Percentiles rank a stretch among this genome's conserved stretches.
Evolutionary conservation across 1,284 basidiomycete genomes (phyloP).

Genomic region (Mycena sp.): DNA sequence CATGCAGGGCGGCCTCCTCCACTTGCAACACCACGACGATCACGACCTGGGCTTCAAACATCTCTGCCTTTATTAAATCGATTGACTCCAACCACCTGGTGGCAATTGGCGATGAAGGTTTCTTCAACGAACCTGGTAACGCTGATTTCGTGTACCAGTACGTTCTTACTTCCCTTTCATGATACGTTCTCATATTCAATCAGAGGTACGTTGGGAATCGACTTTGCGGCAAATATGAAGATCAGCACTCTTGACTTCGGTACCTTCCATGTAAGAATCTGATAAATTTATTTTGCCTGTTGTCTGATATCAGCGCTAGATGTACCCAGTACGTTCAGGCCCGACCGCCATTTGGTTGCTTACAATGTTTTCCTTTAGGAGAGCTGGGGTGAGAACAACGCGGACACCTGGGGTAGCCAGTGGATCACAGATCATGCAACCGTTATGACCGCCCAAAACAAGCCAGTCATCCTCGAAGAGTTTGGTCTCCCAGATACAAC

Average conservation of each 20-base stretch:
- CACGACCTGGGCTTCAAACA: slow-evolving; percentile 59
- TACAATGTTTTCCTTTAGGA: slow-evolving; percentile 27
- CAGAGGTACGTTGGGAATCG: slow-evolving; percentile 63
- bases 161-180: slow-evolving; percentile 26
- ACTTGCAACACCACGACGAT: slow-evolving; percentile 60
- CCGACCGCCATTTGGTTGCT: neutral
- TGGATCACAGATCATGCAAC: slow-evolving; percentile 68
- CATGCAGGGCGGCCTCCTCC: slow-evolving; percentile 31
- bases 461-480: slow-evolving; percentile 67
- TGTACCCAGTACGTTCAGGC: slow-evolving; percentile 1
- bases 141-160: slow-evolving; percentile 60
- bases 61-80: slow-evolving; percentile 62
- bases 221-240: slow-evolving; percentile 67
- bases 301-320: neutral
- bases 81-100: slow-evolving; percentile 69
- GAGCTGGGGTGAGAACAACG: slow-evolving; percentile 57
- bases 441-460: slow-evolving; percentile 46
- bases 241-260: slow-evolving; percentile 70
- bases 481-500: slow-evolving; percentile 60
- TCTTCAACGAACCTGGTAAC: slow-evolving; percentile 61
- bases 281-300: neutral
- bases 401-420: slow-evolving; percentile 52
- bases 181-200: neutral
- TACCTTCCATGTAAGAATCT: slow-evolving; percentile 58
- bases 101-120: slow-evolving; percentile 68